Conservation (phyloP, 352 stramenopile species). For the Globisporangium irregulare region DNA sequence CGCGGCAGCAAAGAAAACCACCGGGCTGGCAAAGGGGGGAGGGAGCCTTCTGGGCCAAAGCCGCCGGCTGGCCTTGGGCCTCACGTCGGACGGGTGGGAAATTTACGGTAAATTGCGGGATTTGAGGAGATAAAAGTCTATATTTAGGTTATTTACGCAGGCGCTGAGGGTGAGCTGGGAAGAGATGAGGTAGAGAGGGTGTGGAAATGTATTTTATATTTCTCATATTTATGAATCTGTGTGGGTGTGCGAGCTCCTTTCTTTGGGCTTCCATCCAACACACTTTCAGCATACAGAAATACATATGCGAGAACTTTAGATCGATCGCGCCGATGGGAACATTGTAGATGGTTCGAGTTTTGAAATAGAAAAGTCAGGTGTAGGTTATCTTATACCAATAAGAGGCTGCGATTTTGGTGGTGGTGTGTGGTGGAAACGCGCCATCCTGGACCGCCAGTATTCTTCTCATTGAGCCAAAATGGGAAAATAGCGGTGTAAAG, state of each 20-base stretch:
- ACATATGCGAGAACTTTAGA: not conserved
- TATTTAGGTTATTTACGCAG: not conserved
- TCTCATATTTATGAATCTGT: not conserved
- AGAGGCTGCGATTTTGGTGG: conserved; percentile 10
- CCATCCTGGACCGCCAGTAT: not conserved
- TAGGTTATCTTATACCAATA: not conserved
- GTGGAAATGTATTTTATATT: not conserved
- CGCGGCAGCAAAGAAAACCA: conserved; percentile 15
- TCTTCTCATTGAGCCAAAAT: not conserved
- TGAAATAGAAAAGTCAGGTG: not conserved
- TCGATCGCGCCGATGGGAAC: not conserved
- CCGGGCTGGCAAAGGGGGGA: not conserved
- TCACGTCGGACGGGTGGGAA: conserved; percentile 3
- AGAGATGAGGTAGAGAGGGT: too few species aligned
- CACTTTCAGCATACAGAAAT: not conserved
- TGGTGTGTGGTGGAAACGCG: conserved; percentile 14
- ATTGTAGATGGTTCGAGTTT: not conserved
- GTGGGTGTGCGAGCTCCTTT: conserved; percentile 4
- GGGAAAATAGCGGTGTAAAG: not conserved
- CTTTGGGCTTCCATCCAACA: conserved; percentile 7
- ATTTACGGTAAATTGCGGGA: not conserved
- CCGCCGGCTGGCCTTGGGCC: not conserved
- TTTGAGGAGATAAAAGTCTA: not conserved
- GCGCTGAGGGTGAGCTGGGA: too few species aligned
- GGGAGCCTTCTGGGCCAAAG: not conserved